These are phyloP conservation scores for Pseudogymnoascus sp. DNA, from an alignment of 2,329 filamentous ascomycete genomes.

Conservation along the genomic window DNA sequence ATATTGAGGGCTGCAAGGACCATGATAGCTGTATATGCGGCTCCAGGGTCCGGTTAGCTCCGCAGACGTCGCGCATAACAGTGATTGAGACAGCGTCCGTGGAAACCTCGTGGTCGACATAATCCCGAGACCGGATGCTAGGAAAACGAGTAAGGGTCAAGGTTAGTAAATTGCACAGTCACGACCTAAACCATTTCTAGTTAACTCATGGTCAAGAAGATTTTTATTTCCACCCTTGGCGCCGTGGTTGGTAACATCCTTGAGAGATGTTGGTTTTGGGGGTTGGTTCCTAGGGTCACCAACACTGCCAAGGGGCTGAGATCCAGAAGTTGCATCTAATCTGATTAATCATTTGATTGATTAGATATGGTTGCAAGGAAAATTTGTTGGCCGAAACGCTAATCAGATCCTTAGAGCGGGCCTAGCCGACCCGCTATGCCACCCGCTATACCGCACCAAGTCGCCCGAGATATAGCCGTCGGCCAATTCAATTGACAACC, in stretches of 20 bases:
- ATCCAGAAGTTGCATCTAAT: constrained; percentile 7
- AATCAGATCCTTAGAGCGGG: constrained; percentile 1
- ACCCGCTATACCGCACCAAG: background rate
- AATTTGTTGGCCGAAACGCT: background rate
- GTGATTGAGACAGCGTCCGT: background rate
- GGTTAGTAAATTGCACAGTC: background rate
- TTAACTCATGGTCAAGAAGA: background rate
- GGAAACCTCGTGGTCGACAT: background rate
- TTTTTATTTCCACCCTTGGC: background rate
- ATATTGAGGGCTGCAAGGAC: background rate
- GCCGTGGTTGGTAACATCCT: background rate
- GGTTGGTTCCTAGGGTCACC: background rate
- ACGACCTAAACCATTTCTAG: background rate
- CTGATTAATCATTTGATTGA: constrained; percentile 10
- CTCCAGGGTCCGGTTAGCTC: background rate
- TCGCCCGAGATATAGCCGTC: background rate
- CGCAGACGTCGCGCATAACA: background rate
- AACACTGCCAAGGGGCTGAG: background rate
- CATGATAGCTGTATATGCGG: background rate
- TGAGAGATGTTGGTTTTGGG: background rate
- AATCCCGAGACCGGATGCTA: background rate
- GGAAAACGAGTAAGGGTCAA: background rate
- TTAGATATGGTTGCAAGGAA: constrained; percentile 2
- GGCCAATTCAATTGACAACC: background rate
- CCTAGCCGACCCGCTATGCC: background rate